Evolutionary conservation across 140 eudicot species (phyloP), one percentile per base, ranked within the genome.

Genomic region (Oenanthe javanica): DNA sequence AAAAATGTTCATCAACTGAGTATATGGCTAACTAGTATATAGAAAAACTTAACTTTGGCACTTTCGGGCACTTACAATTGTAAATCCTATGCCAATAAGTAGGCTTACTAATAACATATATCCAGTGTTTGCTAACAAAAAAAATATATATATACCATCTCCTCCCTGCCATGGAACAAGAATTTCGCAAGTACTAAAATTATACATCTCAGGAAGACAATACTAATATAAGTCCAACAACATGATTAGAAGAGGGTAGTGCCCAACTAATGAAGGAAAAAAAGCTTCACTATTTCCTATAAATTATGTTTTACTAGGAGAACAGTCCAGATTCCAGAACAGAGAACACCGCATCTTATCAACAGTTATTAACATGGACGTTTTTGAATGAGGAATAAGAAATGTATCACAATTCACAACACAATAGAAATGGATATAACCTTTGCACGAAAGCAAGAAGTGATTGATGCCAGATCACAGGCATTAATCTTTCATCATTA

Each of bases 401-500:
- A 67, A 67, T 18, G 45, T 45, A 73, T 5, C 18, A 6, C 51
- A 42, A 15, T 19, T 5, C 18, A 6, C 51, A 42, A 15, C 43
- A 71, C 47, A 36, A 40, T 14, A 16, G 9, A 71, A 15, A 74
- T 9, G 38, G 78, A 21, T 70, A 81, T 54, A 79, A 92, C 97
- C 97, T 92, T 81, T 95, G 97, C 81, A 89, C 88, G 80, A 95
- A 95, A 11, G 97, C 97, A 87, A 92, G 99, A 82, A 95, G 99
- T 16, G 97, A 90, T 66, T 92, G 97, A 84, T 95, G 97, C 99
- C 97, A 95, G 69, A 95, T 95, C 75, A 95, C 97, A 83, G 99
- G 97, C 97, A 92, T 92, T 61, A 79, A 82, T 81, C 99, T 88
- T 4, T 90, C 76, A 42, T 95, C 97, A 38, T 87, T 93, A 36